phyloP scores from a whole-genome alignment of 2,329 filamentous ascomycete genomes.

The Aspergillus nomiae region DNA sequence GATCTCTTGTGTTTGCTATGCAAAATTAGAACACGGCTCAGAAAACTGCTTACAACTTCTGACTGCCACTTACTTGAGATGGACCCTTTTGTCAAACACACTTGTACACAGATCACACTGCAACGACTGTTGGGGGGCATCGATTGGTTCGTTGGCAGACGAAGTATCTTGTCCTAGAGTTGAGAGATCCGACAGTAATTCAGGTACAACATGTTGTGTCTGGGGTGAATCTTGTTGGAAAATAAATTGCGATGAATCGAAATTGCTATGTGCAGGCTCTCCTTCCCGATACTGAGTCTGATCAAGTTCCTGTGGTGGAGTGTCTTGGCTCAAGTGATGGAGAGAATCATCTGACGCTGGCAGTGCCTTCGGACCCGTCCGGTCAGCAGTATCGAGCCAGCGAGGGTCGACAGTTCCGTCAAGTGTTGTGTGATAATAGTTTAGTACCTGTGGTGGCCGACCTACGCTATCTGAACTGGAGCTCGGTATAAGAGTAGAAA shows the following conservation, averaged over 20 bases:
- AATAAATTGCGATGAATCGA: background rate
- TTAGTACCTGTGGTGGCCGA: background rate
- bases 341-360: slow-evolving; percentile 1
- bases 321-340: background rate
- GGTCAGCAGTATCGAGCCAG: background rate
- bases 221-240: background rate
- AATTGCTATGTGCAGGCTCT: background rate
- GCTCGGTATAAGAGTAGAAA: background rate
- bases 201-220: background rate
- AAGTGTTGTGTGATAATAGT: background rate
- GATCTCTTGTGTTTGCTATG: background rate
- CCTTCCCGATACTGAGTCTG: background rate
- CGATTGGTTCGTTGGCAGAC: background rate
- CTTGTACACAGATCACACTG: background rate
- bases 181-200: background rate
- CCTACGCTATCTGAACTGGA: background rate
- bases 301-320: background rate
- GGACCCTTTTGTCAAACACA: background rate
- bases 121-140: background rate
- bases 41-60: background rate
- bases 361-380: background rate
- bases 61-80: background rate
- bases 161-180: background rate
- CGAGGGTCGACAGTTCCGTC: background rate
- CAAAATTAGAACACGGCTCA: background rate